A percentile compares a stretch with the other conserved stretches of the same genome.
phyloP scores from a whole-genome alignment of 352 stramenopile genomes.

The Phytopythium montanum region DNA sequence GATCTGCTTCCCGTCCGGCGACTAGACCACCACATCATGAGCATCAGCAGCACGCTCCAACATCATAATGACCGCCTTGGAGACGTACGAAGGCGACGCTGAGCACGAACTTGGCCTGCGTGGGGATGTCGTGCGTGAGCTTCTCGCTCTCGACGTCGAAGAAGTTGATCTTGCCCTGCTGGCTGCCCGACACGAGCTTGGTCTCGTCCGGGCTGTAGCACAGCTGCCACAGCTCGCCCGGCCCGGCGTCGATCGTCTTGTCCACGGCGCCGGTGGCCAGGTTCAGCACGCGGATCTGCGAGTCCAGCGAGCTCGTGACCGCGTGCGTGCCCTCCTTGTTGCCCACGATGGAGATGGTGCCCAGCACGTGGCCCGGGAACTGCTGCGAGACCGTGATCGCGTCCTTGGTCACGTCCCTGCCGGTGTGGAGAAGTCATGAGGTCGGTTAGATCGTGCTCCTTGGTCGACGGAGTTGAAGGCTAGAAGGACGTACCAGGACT shows the following conservation, averaged over 20 bases:
- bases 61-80: background rate
- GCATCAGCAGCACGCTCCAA: background rate
- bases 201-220: constrained; percentile 82
- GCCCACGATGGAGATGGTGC: constrained; percentile 81
- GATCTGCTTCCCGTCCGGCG: constrained; percentile 78
- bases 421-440: background rate
- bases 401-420: constrained; percentile 66
- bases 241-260: constrained; percentile 82
- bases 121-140: constrained; percentile 68
- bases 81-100: constrained; percentile 69
- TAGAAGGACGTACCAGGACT: constrained; percentile 64
- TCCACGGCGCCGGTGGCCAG: constrained; percentile 62
- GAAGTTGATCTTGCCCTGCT: constrained; percentile 87
- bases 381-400: constrained; percentile 75
- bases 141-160: constrained; percentile 81
- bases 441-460: background rate
- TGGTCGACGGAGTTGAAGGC: background rate
- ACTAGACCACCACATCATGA: constrained; percentile 26
- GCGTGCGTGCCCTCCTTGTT: constrained; percentile 76
- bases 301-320: constrained; percentile 81
- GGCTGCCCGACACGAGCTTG: constrained; percentile 73
- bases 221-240: constrained; percentile 88
- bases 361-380: constrained; percentile 80
- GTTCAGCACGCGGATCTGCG: constrained; percentile 80
- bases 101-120: constrained; percentile 71